Percentiles rank a stretch among this genome's conserved stretches.
Evolutionary conservation across 768 basidiomycete genomes (phyloP).

Genomic region (Podaxis rugospora): DNA sequence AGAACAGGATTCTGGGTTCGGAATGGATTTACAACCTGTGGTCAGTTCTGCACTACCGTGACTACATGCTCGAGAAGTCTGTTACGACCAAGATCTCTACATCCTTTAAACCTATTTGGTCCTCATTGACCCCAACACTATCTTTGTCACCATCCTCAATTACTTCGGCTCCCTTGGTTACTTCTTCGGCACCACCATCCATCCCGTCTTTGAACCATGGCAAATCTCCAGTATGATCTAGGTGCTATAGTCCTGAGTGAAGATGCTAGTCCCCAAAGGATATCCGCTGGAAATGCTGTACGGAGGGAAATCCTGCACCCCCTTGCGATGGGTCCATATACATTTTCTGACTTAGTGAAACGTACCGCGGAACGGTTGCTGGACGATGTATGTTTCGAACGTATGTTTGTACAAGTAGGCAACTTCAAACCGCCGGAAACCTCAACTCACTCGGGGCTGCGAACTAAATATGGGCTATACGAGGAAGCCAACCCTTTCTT

Average conservation of each 20-base stretch:
- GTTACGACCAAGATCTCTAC: slow-evolving; percentile 93
- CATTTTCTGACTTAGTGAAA: slow-evolving; percentile 89
- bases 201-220: slow-evolving; percentile 58
- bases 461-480: slow-evolving; percentile 79
- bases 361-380: slow-evolving; percentile 84
- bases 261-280: slow-evolving; percentile 64
- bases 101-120: slow-evolving; percentile 83
- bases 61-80: slow-evolving; percentile 94
- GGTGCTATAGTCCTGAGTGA: slow-evolving; percentile 84
- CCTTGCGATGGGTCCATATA: slow-evolving; percentile 80
- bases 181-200: slow-evolving; percentile 66
- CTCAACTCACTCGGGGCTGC: slow-evolving; percentile 86
- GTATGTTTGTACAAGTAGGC: slow-evolving; percentile 73
- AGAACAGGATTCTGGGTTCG: slow-evolving; percentile 96
- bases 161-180: slow-evolving; percentile 80
- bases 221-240: slow-evolving; percentile 90
- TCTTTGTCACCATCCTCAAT: slow-evolving; percentile 85
- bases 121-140: slow-evolving; percentile 69
- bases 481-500: slow-evolving; percentile 95
- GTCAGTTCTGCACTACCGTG: slow-evolving; percentile 95
- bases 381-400: slow-evolving; percentile 80
- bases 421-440: slow-evolving; percentile 79
- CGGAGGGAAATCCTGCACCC: slow-evolving; percentile 88
- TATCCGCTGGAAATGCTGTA: slow-evolving; percentile 60
- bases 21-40: slow-evolving; percentile 93